These are phyloP conservation scores for Sphaerobolus stellatus DNA, from an alignment of 1,284 basidiomycete species.

Conservation along the genomic window DNA sequence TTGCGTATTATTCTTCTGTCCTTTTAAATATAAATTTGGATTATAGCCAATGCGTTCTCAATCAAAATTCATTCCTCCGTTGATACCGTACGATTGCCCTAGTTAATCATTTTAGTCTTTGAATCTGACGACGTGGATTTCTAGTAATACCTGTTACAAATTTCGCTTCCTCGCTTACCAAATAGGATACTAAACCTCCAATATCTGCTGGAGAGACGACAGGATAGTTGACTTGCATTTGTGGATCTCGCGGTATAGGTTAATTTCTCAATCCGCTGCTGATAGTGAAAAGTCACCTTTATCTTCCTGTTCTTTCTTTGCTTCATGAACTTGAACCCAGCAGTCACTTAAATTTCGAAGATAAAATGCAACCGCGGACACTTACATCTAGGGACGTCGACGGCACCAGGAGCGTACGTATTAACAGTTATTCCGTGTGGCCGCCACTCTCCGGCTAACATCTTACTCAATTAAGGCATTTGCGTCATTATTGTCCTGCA, in stretches of 20 bases:
- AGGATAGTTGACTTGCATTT: not conserved
- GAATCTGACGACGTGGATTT: too few species aligned
- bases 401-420: slow-evolving; percentile 26
- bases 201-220: not conserved
- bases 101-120: not conserved
- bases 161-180: slow-evolving; percentile 1
- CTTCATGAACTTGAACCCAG: not conserved
- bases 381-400: slow-evolving; percentile 24
- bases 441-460: slow-evolving; percentile 15
- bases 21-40: too few species aligned
- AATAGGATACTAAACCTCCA: slow-evolving; percentile 6
- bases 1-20: not conserved
- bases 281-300: slow-evolving; percentile 2
- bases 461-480: slow-evolving; percentile 19
- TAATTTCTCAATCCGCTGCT: not conserved
- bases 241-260: not conserved
- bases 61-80: slow-evolving; percentile 6
- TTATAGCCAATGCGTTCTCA: too few species aligned
- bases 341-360: not conserved
- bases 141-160: slow-evolving; percentile 6
- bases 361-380: not conserved
- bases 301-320: not conserved
- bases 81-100: slow-evolving; percentile 10
- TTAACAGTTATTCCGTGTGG: slow-evolving; percentile 28
- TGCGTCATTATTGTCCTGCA: slow-evolving; percentile 5